Evolutionary conservation across 306 rosid species (phyloP).

Genomic region (Begonia peltatifolia): DNA sequence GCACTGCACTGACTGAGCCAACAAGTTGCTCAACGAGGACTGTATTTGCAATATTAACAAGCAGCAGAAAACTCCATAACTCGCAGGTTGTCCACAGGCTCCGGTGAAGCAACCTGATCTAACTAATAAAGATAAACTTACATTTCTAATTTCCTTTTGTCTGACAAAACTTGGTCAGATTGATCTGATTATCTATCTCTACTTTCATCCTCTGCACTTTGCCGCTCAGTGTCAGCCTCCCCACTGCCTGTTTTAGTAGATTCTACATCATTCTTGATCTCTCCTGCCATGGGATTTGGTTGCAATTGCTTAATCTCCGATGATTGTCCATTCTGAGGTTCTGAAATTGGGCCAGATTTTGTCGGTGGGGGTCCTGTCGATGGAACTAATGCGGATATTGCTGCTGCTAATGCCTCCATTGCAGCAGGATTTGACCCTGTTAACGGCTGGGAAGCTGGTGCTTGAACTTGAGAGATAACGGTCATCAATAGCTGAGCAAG

Average conservation of each 20-base stretch:
- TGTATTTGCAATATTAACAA: too few relatives aligned
- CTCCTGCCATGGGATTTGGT: constrained; percentile 4
- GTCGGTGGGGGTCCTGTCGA: not conserved
- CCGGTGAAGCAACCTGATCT: too few relatives aligned
- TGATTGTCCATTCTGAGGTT: not conserved
- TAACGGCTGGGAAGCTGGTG: not conserved
- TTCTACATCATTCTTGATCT: constrained; percentile 8
- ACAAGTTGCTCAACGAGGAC: too few relatives aligned
- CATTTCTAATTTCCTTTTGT: too few relatives aligned
- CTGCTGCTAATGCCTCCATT: constrained; percentile 6
- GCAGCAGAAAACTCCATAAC: too few relatives aligned
- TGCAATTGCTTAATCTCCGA: too few relatives aligned
- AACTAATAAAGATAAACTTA: too few relatives aligned
- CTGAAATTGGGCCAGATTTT: constrained; percentile 2
- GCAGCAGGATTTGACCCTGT: too few relatives aligned
- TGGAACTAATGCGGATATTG: constrained; percentile 12
- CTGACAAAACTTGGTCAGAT: too few relatives aligned
- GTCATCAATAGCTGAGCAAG: constrained; percentile 55
- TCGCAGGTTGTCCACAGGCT: too few relatives aligned
- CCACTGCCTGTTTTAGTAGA: not conserved
- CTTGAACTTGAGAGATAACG: constrained; percentile 37
- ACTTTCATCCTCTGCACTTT: constrained; percentile 1
- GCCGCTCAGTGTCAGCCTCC: constrained; percentile 1
- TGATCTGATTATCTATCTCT: too few relatives aligned
- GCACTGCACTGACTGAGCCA: too few relatives aligned